Conservation (phyloP, 2,329 filamentous ascomycete species). For the Magnaporthiopsis poae region DNA sequence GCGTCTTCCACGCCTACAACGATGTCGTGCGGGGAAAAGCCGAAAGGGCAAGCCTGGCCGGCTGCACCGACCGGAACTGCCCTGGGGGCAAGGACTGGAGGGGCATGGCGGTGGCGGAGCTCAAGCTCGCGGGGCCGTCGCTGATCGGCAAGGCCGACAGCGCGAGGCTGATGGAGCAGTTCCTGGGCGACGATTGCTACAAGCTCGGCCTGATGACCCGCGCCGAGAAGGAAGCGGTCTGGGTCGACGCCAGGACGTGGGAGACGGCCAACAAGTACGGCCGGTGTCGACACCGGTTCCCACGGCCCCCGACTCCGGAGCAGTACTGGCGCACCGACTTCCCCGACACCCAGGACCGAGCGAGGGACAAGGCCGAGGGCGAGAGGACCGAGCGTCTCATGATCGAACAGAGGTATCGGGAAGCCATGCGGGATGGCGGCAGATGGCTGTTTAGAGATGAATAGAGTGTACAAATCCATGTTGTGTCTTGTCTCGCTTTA, state of each 20-base stretch:
- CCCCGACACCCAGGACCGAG: constrained; percentile 72
- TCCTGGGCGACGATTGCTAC: constrained; percentile 49
- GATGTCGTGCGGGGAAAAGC: constrained; percentile 64
- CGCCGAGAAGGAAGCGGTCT: constrained; percentile 53
- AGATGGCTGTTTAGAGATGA: constrained; percentile 78
- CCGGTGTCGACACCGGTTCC: constrained; percentile 66
- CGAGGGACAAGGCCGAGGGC: constrained; percentile 55
- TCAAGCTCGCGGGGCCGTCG: constrained; percentile 25
- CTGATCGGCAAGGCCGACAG: constrained; percentile 30
- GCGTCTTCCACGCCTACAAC: constrained; percentile 60
- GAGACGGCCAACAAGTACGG: constrained; percentile 66
- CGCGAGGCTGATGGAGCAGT: constrained; percentile 42
- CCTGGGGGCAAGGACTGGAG: constrained; percentile 60
- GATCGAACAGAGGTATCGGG: constrained; percentile 64
- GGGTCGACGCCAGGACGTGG: constrained; percentile 67
- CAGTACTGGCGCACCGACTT: constrained; percentile 90
- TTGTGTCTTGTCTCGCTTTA: too few species aligned
- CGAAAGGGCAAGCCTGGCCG: constrained; percentile 59
- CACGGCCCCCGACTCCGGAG: constrained; percentile 63
- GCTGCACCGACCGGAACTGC: constrained; percentile 66
- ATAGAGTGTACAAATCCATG: constrained; percentile 20
- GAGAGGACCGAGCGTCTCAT: constrained; percentile 51
- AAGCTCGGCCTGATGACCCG: constrained; percentile 47
- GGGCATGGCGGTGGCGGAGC: constrained; percentile 49
- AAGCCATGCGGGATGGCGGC: constrained; percentile 69